phyloP scores from a whole-genome alignment of 2,329 filamentous ascomycete species.

The Hypocreales sp. region DNA sequence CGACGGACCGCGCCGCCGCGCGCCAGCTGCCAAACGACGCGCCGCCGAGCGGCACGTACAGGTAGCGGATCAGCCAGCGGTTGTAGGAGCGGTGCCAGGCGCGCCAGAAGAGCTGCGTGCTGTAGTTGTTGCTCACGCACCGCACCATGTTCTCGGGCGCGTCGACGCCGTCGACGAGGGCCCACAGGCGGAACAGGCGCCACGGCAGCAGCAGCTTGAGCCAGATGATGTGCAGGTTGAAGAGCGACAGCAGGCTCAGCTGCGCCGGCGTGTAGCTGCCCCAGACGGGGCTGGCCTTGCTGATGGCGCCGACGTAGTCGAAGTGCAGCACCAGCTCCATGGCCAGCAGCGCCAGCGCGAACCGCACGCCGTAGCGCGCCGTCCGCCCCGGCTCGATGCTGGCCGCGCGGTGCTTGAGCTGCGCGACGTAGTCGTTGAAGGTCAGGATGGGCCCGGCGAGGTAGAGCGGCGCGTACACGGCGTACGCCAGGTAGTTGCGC shows the following conservation, averaged over 20 bases:
- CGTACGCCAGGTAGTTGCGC: slow-evolving; percentile 78
- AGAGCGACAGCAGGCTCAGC: slow-evolving; percentile 79
- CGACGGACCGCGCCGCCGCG: slow-evolving; percentile 39
- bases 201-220: slow-evolving; percentile 91
- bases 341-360: slow-evolving; percentile 60
- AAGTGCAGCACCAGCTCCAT: slow-evolving; percentile 91
- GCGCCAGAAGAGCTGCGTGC: slow-evolving; percentile 83
- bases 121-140: slow-evolving; percentile 92
- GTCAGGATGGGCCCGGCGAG: slow-evolving; percentile 86
- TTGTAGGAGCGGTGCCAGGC: slow-evolving; percentile 94
- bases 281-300: slow-evolving; percentile 69
- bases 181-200: slow-evolving; percentile 98
- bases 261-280: slow-evolving; percentile 71
- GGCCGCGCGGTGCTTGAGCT: slow-evolving; percentile 57
- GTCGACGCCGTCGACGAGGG: slow-evolving; percentile 77
- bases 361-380: slow-evolving; percentile 67
- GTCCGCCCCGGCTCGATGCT: slow-evolving; percentile 59
- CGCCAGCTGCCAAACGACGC: slow-evolving; percentile 30
- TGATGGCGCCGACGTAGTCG: slow-evolving; percentile 87
- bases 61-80: slow-evolving; percentile 84
- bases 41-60: slow-evolving; percentile 85
- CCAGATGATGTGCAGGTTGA: slow-evolving; percentile 97
- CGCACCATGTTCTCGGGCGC: slow-evolving; percentile 97
- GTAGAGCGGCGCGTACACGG: slow-evolving; percentile 85
- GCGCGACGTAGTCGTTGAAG: slow-evolving; percentile 95